These are phyloP conservation scores for Talaromyces amestolkiae DNA, from an alignment of 2,329 filamentous ascomycete genomes.

Conservation along the genomic window DNA sequence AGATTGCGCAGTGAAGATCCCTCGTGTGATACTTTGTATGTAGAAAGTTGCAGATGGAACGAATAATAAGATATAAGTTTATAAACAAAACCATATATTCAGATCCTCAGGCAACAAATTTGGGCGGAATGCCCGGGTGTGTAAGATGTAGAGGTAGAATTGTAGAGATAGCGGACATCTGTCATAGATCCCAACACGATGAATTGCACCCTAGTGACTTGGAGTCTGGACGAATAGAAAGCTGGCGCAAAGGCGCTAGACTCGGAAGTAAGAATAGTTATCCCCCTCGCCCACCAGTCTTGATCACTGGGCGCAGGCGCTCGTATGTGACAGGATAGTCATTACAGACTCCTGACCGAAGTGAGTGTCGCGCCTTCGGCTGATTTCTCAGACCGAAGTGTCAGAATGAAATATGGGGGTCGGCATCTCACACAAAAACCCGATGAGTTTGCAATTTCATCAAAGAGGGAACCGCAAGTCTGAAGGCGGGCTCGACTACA, in stretches of 20 bases:
- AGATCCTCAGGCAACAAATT: neutral
- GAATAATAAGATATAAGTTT: neutral
- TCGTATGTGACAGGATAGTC: neutral
- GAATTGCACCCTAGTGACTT: neutral
- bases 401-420: neutral
- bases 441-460: neutral
- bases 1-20: conserved; percentile 1
- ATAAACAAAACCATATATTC: neutral
- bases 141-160: neutral
- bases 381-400: no score
- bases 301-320: neutral
- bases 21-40: neutral
- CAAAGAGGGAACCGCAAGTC: neutral
- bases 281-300: neutral
- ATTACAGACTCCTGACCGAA: neutral
- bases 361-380: no score
- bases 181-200: neutral
- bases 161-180: neutral
- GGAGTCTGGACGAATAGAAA: neutral
- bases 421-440: neutral
- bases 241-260: neutral
- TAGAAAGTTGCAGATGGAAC: neutral
- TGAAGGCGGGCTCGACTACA: neutral
- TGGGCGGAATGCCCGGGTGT: neutral
- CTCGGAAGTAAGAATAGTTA: neutral